A percentile compares a stretch with the other conserved stretches of the same genome.
phyloP scores from a whole-genome alignment of 129 eudicot genomes.

The Sambucus nigra region DNA sequence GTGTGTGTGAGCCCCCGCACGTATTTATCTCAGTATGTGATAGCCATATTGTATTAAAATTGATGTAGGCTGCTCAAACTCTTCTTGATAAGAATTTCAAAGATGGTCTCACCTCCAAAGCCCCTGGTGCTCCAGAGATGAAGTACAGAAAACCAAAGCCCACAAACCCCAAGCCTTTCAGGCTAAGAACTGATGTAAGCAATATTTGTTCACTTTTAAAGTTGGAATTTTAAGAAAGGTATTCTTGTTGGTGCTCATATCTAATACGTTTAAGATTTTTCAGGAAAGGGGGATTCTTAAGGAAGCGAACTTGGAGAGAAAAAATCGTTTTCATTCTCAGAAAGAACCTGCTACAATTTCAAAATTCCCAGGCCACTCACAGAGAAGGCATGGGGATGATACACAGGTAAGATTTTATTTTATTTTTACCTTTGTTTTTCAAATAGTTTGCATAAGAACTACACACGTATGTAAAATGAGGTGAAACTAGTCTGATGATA shows the following conservation, averaged over 20 bases:
- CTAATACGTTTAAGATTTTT: neutral
- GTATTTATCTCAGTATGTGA: neutral
- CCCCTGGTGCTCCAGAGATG: conserved; percentile 19
- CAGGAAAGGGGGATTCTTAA: conserved; percentile 92
- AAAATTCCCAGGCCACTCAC: conserved; percentile 14
- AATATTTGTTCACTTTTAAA: neutral
- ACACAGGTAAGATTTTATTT: conserved; percentile 25
- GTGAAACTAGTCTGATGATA: neutral
- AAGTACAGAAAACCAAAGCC: conserved; percentile 70
- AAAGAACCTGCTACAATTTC: conserved; percentile 24
- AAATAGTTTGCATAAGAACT: no score
- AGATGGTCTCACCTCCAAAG: conserved; percentile 15
- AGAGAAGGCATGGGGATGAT: conserved; percentile 22
- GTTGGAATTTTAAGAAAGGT: neutral
- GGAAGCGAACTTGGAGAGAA: conserved; percentile 72
- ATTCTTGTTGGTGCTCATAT: neutral
- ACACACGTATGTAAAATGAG: neutral
- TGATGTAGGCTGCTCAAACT: conserved; percentile 29
- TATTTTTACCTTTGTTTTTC: neutral
- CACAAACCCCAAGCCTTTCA: conserved; percentile 75
- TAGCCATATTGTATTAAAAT: neutral
- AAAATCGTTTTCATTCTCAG: conserved; percentile 25
- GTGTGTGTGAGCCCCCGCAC: no score
- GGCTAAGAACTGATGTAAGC: conserved; percentile 82
- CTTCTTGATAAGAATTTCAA: conserved; percentile 24